A percentile compares a stretch with the other conserved stretches of the same genome.
Conservation (phyloP, 257 asterid genomes). For the Scutellaria baicalensis region DNA sequence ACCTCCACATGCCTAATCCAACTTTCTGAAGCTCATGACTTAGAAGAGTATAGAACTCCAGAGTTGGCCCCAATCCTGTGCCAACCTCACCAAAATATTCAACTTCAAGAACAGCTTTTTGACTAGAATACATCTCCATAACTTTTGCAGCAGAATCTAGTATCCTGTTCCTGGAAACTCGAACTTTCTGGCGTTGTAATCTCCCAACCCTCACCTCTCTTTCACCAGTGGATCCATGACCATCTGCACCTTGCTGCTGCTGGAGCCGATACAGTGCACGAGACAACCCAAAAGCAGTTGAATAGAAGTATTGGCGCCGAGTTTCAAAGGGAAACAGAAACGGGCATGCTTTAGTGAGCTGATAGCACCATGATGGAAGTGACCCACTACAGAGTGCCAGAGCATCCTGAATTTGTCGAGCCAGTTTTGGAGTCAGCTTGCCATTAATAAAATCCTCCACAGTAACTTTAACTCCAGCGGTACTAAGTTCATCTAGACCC, state of each 20-base stretch:
- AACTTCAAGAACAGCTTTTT: constrained; percentile 96
- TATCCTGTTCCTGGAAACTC: constrained; percentile 87
- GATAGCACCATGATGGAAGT: constrained; percentile 98
- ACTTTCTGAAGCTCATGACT: constrained; percentile 91
- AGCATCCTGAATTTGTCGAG: constrained; percentile 94
- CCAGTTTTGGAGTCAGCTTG: constrained; percentile 92
- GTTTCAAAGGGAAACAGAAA: constrained; percentile 96
- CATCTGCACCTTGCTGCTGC: constrained; percentile 97
- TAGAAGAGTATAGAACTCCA: constrained; percentile 89
- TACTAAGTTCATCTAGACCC: constrained; percentile 41
- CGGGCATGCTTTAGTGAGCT: constrained; percentile 95
- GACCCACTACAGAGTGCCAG: constrained; percentile 96
- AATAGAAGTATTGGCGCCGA: constrained; percentile 95
- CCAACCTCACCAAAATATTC: constrained; percentile 99
- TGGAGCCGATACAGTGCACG: constrained; percentile 94
- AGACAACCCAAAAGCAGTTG: constrained; percentile 96
- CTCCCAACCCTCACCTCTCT: constrained; percentile 87
- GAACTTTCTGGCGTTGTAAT: constrained; percentile 93
- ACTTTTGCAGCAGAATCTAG: constrained; percentile 96
- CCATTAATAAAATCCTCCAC: constrained; percentile 62
- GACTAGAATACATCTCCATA: constrained; percentile 98
- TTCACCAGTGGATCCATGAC: constrained; percentile 68
- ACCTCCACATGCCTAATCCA: constrained; percentile 91
- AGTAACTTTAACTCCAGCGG: constrained; percentile 46
- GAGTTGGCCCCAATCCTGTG: constrained; percentile 96